Evolutionary conservation across 1,284 basidiomycete species (phyloP).

Genomic region (Rhodotorula sp.): DNA sequence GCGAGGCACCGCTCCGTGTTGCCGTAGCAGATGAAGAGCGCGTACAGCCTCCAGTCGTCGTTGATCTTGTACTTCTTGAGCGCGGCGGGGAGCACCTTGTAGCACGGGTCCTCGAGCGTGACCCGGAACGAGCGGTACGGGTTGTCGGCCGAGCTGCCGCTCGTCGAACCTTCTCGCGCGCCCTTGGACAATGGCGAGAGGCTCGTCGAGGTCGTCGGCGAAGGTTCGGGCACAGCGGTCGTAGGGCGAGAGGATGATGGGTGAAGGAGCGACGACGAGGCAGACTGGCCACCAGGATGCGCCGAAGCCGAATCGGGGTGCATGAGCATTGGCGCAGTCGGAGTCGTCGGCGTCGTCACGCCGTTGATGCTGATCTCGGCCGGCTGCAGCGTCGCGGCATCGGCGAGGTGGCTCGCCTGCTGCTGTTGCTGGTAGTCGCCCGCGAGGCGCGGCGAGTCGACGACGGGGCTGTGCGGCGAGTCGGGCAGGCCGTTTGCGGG

Average conservation of each 20-base stretch:
- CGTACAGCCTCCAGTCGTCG: constrained; percentile 98
- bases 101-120: constrained; percentile 91
- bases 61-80: constrained; percentile 99
- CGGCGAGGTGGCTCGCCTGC: not conserved
- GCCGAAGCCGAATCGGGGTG: constrained; percentile 18
- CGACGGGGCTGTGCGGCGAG: constrained; percentile 30
- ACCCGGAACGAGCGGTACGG: constrained; percentile 57
- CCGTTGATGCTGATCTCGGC: constrained; percentile 32
- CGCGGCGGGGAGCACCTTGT: constrained; percentile 95
- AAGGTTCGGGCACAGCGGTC: no score
- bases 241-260: constrained; percentile 1
- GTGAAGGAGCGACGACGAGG: not conserved
- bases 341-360: constrained; percentile 36
- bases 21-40: constrained; percentile 98
- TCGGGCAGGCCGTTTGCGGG: constrained; percentile 23
- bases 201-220: not conserved
- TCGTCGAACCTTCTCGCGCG: not conserved
- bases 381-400: not conserved
- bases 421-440: constrained; percentile 24
- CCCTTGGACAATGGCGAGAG: constrained; percentile 5
- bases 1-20: constrained; percentile 90
- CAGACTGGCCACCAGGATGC: not conserved
- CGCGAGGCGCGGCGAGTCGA: constrained; percentile 31
- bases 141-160: constrained; percentile 48
- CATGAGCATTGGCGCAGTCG: constrained; percentile 31